These are phyloP conservation scores for Globisporangium barbulae DNA, from an alignment of 352 stramenopile genomes.

Conservation along the genomic window DNA sequence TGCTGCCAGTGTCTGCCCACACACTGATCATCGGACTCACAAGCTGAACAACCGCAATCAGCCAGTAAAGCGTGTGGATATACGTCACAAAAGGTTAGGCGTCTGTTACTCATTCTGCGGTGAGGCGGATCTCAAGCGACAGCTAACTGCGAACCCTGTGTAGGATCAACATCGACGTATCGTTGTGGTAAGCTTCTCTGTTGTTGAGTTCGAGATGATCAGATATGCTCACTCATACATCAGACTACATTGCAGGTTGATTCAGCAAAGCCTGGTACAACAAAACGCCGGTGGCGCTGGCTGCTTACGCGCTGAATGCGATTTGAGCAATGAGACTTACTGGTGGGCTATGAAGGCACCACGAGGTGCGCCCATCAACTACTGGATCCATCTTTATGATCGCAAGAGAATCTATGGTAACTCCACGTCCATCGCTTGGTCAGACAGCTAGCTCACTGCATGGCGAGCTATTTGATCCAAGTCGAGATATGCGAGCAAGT, in stretches of 20 bases:
- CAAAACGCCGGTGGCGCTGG: slow-evolving; percentile 29
- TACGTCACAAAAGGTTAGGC: background rate
- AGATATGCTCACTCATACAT: no score
- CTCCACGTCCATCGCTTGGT: no score
- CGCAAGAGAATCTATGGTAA: no score
- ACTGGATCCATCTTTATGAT: no score
- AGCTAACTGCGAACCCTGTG: slow-evolving; percentile 26
- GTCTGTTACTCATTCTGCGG: background rate
- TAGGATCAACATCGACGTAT: slow-evolving; percentile 42
- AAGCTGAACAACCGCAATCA: slow-evolving; percentile 35
- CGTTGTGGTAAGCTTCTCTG: slow-evolving; percentile 24
- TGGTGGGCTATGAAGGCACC: background rate
- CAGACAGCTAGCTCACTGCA: background rate
- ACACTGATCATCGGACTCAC: slow-evolving; percentile 29
- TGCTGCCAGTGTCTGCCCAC: slow-evolving; percentile 23
- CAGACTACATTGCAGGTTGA: slow-evolving; percentile 15
- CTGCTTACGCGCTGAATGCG: slow-evolving; percentile 27
- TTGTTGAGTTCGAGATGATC: background rate
- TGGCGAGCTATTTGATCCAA: slow-evolving; percentile 27
- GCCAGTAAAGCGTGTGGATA: slow-evolving; percentile 30
- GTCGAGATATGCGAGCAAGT: slow-evolving; percentile 23
- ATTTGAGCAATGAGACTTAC: slow-evolving; percentile 18
- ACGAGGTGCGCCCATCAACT: no score
- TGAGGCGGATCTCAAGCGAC: slow-evolving; percentile 34
- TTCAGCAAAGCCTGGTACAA: slow-evolving; percentile 43